Evolutionary conservation across 2,329 filamentous ascomycete species (phyloP).

Genomic region (Tolypocladium tundrense): DNA sequence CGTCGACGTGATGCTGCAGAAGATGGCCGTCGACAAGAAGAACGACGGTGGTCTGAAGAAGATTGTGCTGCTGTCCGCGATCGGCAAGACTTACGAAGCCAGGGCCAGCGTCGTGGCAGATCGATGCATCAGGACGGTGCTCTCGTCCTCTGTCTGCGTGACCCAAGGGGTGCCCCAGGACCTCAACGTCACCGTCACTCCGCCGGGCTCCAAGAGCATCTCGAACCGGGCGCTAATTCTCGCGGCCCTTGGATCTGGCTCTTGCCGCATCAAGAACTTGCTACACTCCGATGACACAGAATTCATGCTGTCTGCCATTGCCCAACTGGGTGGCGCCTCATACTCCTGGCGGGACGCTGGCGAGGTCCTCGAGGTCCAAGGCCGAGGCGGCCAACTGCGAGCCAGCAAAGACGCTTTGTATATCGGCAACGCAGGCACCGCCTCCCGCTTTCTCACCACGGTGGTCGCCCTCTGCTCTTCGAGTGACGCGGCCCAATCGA

Average conservation of each 20-base stretch:
- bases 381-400: slow-evolving; percentile 76
- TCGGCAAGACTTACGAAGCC: slow-evolving; percentile 79
- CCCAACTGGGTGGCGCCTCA: slow-evolving; percentile 71
- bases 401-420: slow-evolving; percentile 74
- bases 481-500: slow-evolving; percentile 48
- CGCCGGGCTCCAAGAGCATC: slow-evolving; percentile 94
- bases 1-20: slow-evolving; percentile 73
- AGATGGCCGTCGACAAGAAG: slow-evolving; percentile 99
- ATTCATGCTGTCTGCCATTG: slow-evolving; percentile 91
- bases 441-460: slow-evolving; percentile 88
- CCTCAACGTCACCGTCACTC: slow-evolving; percentile 65
- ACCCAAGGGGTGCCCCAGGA: slow-evolving; percentile 57
- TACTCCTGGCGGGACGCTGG: slow-evolving; percentile 93
- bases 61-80: slow-evolving; percentile 82
- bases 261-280: slow-evolving; percentile 82
- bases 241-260: slow-evolving; percentile 77
- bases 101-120: slow-evolving; percentile 87
- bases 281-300: slow-evolving; percentile 95
- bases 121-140: slow-evolving; percentile 66
- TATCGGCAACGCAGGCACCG: slow-evolving; percentile 92
- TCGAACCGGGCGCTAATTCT: slow-evolving; percentile 93
- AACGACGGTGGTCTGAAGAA: slow-evolving; percentile 94
- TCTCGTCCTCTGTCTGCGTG: slow-evolving; percentile 70
- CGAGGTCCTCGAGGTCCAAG: slow-evolving; percentile 79
- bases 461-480: slow-evolving; percentile 76